Conservation (phyloP, 768 basidiomycete species). For the Solioccasus polychromus region DNA sequence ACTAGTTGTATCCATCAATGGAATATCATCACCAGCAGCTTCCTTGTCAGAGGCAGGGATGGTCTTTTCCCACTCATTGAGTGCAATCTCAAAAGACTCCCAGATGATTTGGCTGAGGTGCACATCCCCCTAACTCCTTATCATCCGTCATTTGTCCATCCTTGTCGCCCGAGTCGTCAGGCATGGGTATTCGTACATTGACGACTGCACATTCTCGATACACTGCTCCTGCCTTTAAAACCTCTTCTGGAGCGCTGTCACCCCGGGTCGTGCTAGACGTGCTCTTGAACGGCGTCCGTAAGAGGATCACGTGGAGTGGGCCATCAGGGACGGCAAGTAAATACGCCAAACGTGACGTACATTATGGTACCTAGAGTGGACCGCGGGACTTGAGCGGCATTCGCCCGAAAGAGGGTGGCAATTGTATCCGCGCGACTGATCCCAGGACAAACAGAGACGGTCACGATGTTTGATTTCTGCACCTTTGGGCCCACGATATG, state of each 20-base stretch:
- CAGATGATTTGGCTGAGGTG: conserved; percentile 64
- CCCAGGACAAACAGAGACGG: conserved; percentile 73
- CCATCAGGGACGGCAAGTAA: conserved; percentile 1
- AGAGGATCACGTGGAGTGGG: conserved; percentile 62
- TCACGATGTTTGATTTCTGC: conserved; percentile 72
- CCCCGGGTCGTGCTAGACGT: conserved; percentile 18
- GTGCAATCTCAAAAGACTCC: conserved; percentile 68
- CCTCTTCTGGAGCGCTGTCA: conserved; percentile 46
- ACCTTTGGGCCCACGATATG: conserved; percentile 39
- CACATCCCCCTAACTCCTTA: conserved; percentile 70
- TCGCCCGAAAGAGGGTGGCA: conserved; percentile 38
- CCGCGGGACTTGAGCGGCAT: conserved; percentile 28
- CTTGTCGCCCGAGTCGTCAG: conserved; percentile 25
- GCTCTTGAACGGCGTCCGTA: conserved; percentile 76
- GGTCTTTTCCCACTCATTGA: conserved; percentile 64
- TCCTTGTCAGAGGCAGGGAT: conserved; percentile 20
- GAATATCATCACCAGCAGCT: conserved; percentile 21
- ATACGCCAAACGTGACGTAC: conserved; percentile 36
- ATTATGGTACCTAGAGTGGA: conserved; percentile 45
- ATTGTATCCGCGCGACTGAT: conserved; percentile 71
- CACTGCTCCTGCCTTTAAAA: conserved; percentile 73
- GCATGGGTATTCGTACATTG: conserved; percentile 36
- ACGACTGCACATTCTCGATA: conserved; percentile 77
- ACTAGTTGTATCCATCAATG: conserved; percentile 23
- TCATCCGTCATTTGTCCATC: conserved; percentile 51